phyloP scores from a whole-genome alignment of 768 basidiomycete genomes.

The Hydnomerulius pinastri region DNA sequence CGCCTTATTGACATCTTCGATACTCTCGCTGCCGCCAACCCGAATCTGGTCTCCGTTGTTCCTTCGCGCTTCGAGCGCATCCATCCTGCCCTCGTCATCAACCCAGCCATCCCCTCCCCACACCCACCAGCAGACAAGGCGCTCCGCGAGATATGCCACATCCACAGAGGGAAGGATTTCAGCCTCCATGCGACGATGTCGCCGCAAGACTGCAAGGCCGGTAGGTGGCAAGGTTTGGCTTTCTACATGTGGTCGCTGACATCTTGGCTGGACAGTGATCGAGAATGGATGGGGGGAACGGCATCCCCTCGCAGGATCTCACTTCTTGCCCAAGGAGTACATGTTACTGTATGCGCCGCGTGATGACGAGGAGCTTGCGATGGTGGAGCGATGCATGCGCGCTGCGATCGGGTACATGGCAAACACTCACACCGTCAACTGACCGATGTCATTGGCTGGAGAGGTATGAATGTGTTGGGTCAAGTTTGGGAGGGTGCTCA shows the following conservation, averaged over 20 bases:
- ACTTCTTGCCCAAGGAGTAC: slow-evolving; percentile 1
- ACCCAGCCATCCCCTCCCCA: not conserved
- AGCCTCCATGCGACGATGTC: not conserved
- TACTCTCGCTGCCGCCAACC: not conserved
- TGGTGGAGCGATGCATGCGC: slow-evolving; percentile 1
- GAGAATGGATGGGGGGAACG: slow-evolving; percentile 8
- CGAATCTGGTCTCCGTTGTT: not conserved
- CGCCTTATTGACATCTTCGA: slow-evolving; percentile 2
- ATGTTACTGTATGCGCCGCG: slow-evolving; percentile 3
- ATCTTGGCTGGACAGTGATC: too few species aligned
- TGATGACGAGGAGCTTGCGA: slow-evolving; percentile 3
- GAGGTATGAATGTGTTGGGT: too few species aligned
- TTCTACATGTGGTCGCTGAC: too few species aligned
- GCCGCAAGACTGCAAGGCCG: slow-evolving; percentile 2
- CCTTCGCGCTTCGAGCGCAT: not conserved
- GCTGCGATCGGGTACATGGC: slow-evolving; percentile 1
- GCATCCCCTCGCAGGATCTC: not conserved
- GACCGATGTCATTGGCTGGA: too few species aligned
- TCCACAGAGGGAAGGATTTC: not conserved
- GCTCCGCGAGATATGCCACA: not conserved
- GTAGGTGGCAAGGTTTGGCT: too few species aligned
- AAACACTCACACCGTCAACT: too few species aligned
- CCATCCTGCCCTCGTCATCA: slow-evolving; percentile 6
- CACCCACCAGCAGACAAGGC: not conserved
- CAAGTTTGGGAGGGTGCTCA: too few species aligned